Evolutionary conservation across 768 basidiomycete genomes (phyloP).

Genomic region (Tephrocybe sp.): DNA sequence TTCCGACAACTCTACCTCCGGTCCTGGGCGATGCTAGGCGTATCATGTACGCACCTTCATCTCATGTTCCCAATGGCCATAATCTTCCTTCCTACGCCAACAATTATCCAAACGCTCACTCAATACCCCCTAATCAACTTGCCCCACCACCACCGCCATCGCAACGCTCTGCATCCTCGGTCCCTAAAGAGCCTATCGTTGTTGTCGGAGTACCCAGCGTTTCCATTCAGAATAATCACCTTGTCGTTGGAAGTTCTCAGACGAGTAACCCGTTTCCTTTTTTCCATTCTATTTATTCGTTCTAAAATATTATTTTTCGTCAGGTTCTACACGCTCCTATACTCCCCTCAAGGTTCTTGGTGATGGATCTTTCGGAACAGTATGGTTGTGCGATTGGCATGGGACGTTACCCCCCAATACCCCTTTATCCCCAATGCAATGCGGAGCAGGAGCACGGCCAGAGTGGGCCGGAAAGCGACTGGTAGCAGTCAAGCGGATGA

Average conservation of each 20-base stretch:
- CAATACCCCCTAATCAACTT: constrained; percentile 29
- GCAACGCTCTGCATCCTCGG: constrained; percentile 26
- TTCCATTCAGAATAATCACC: constrained; percentile 62
- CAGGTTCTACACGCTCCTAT: constrained; percentile 85
- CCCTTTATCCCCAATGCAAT: constrained; percentile 92
- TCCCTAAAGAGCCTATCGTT: constrained; percentile 56
- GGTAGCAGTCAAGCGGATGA: constrained; percentile 98
- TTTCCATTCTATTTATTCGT: constrained; percentile 10
- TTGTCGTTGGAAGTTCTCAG: constrained; percentile 71
- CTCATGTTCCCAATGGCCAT: constrained; percentile 44
- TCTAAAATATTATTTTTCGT: constrained; percentile 10
- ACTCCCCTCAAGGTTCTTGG: constrained; percentile 96
- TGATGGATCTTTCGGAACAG: constrained; percentile 98
- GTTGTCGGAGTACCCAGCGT: constrained; percentile 78
- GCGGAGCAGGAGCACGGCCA: constrained; percentile 85
- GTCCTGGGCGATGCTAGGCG: constrained; percentile 52
- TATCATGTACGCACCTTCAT: constrained; percentile 55
- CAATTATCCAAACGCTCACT: constrained; percentile 25
- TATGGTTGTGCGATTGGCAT: constrained; percentile 99
- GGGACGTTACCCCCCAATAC: constrained; percentile 90
- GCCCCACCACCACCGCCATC: constrained; percentile 23
- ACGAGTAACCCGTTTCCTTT: constrained; percentile 50
- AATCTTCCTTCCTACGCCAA: constrained; percentile 33
- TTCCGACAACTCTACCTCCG: constrained; percentile 27
- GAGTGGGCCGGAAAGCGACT: constrained; percentile 94